Evolutionary conservation across 1,284 basidiomycete species (phyloP), one percentile per base, ranked within the genome.

Genomic region (Hortiboletus rubellus): DNA sequence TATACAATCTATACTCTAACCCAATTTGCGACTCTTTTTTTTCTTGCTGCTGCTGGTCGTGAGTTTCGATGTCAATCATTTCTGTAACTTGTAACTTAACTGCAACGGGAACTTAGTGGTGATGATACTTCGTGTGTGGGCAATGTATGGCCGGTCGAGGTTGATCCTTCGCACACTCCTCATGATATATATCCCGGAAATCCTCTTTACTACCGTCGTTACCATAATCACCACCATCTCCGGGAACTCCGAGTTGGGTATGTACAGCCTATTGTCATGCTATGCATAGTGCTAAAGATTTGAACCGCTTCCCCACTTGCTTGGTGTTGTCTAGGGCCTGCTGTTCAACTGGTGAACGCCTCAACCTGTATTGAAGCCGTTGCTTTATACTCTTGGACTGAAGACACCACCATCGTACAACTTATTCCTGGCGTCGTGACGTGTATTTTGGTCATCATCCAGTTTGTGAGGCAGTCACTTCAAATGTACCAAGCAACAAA

Each of bases 91-190:
- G 11, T 42, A n/a, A n/a, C n/a, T n/a, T 27, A 22, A 30, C n/a
- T 5, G 27, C 5, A 30, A 33, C 8, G 33, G 11, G 27, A 37
- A 33, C 9, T 38, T 33, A 61, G 59, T 36, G n/a, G 30, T 61
- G 24, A 60, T 60, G 54, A 33, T 60, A 18, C 59, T 60, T 14
- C 59, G 59, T 7, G 59, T 51, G 8, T 57, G 40, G 31, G 53
- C 55, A n/a, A 37, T 56, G 33, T 57, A 47, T 14, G 15, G 14
- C 8, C 27, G 31, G 11, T 60, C 59, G 18, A 50, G 15, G 24
- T 14, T 37, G 10, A 30, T 60, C 17, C 37, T 60, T 31, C 12
- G 17, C 7, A n/a, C 27, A 7, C 54, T 60, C 9, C 46, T 60
- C n/a, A 5, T 17, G 24, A n/a, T 40, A 12, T 55, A 54, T 22